Evolutionary conservation across 2,329 filamentous ascomycete genomes (phyloP), one percentile per base, ranked within the genome.

Genomic region (Verticillium albo-atrum): DNA sequence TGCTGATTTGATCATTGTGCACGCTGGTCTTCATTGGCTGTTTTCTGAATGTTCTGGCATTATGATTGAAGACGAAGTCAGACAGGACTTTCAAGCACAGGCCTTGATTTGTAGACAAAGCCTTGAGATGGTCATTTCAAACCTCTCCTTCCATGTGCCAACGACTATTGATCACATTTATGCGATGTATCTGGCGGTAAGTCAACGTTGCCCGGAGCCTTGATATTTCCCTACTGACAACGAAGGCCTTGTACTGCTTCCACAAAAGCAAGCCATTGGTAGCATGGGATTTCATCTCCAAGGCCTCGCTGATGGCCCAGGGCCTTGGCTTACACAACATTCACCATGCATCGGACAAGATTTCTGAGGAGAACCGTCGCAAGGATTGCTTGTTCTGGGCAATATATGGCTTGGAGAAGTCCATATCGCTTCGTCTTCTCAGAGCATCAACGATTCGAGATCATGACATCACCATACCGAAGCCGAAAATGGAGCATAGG

Each of bases 391-490:
- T 70, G 0, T 71, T 70, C 42, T 70, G 68, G 69, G 57, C 62
- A 6, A 61, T 69, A 1, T 70, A 70, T 53, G 54, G 61, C 5
- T 55, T 62, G 1, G 69, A 71, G 17, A 70, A 69, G 51, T 60
- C 57, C 0, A 58, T 70, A 1, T 64, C 67, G 0, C 61, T 71
- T 10, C 64, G 68, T 6, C 61, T 71, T 3, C 67, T 65, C 0
- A 65, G 68, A 1, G 60, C 68, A 3, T 68, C 67, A 0, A 67
- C 62, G 0, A 67, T 71, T 14, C 64, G 68, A n/a, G 68, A 70
- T 3, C 57, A 59, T 20, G 67, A 71, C 26, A 64, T 71, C 25
- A 70, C 68, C 0, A 28, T 68, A 3, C 60, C 64, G 3, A 17
- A n/a, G 15, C 55, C 42, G 1, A 28, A 12, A 23, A 30, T 28